Evolutionary conservation across 2,329 filamentous ascomycete species (phyloP).

Genomic region (Chalara sp.): DNA sequence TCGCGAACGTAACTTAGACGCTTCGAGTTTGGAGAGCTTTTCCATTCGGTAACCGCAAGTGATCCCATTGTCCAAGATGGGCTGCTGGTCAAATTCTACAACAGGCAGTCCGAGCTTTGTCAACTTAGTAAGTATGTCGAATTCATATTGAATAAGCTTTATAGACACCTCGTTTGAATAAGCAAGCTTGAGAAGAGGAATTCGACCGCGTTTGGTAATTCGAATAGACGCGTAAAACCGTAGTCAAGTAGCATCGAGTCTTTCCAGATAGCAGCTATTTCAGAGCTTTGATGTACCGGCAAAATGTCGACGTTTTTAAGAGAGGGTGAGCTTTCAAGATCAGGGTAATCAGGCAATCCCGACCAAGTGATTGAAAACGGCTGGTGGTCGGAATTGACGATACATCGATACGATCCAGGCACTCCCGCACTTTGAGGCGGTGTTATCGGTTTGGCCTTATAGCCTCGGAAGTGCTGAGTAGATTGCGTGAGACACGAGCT

Average conservation of each 20-base stretch:
- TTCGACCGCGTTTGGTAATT: constrained; percentile 9
- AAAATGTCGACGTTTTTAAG: too few species aligned
- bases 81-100: constrained; percentile 11
- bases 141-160: constrained; percentile 13
- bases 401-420: too few species aligned
- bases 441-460: too few species aligned
- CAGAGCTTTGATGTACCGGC: too few species aligned
- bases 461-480: too few species aligned
- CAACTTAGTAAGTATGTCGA: constrained; percentile 8
- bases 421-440: too few species aligned
- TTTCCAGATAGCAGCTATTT: neutral
- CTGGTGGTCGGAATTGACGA: too few species aligned
- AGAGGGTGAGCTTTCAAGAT: too few species aligned
- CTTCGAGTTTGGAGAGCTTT: constrained; percentile 11
- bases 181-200: constrained; percentile 14
- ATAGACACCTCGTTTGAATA: constrained; percentile 11
- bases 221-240: constrained; percentile 12
- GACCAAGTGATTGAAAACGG: too few species aligned
- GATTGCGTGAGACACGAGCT: too few species aligned
- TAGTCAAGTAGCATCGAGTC: constrained; percentile 10
- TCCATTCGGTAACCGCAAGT: constrained; percentile 12
- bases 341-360: too few species aligned
- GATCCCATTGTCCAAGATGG: constrained; percentile 10
- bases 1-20: constrained; percentile 9
- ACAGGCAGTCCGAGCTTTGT: constrained; percentile 10